A percentile compares a stretch with the other conserved stretches of the same genome.
Conservation (phyloP, 768 basidiomycete species). For the Collybia sp. region DNA sequence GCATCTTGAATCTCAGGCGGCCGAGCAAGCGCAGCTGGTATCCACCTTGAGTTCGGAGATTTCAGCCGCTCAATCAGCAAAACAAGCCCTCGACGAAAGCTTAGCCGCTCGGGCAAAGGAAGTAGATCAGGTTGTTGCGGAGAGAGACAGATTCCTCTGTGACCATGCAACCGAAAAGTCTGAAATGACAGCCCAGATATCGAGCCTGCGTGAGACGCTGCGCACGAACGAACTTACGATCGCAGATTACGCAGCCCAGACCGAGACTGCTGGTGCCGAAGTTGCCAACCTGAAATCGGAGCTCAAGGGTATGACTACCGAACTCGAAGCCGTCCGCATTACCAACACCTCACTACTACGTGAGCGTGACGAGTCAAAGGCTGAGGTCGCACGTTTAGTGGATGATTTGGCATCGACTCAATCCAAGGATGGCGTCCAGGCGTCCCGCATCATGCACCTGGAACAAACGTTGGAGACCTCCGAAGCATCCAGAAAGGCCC, state of each 20-base stretch:
- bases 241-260: neutral
- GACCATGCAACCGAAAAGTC: slow-evolving; percentile 7
- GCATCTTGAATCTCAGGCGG: slow-evolving; percentile 10
- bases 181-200: slow-evolving; percentile 3
- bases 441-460: no score
- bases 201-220: neutral
- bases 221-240: slow-evolving; percentile 1
- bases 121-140: slow-evolving; percentile 10
- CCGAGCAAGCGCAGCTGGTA: slow-evolving; percentile 2
- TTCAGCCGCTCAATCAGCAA: slow-evolving; percentile 11
- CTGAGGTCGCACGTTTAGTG: no score
- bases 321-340: no score
- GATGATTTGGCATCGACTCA: no score
- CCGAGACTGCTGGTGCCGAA: no score
- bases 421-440: no score
- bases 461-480: no score
- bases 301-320: no score
- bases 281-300: no score
- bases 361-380: no score
- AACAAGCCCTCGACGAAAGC: slow-evolving; percentile 10
- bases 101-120: slow-evolving; percentile 7
- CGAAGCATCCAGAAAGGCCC: no score
- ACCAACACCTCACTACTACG: no score
- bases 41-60: slow-evolving; percentile 3
- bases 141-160: slow-evolving; percentile 8